Base-by-base conservation (phyloP, 805 yeast species). In the Ogataea pini region DNA sequence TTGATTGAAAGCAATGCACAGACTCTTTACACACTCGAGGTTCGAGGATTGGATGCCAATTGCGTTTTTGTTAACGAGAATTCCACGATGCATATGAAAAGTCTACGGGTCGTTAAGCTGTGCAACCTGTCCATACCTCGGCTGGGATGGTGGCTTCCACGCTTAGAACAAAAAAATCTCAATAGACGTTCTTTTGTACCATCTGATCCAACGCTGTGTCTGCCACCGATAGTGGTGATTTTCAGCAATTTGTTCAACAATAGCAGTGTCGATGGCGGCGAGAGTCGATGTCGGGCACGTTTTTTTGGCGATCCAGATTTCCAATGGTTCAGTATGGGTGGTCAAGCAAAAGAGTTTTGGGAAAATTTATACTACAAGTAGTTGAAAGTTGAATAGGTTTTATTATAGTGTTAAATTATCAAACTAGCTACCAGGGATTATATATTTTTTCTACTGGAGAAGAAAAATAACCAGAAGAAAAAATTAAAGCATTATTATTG, bases 231-330 rank as follows among this genome's bases (percentile, higher is more conserved):
- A 9, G 54, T 54, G 18, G 61, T 61, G 2, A 43, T 52, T 19
- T 60, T 72, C 44, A 62, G 75, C 39, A 64, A 64, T 4, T 49
- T 64, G 42, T 71, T 74, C 38, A 71, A 71, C 27, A 62, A 54
- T 43, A 53, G 51, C n/a, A 42, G 13, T 25, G 46, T 18, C 40
- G 53, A 37, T 27, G 36, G 36, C 29, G 36, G 36, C 12, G 28
- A 42, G 17, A 34, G 34, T 18, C 46, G 46, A 13, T 59, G 60
- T 32, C 49, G 53, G 25, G 54, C 52, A 19, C 40, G 56, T 25
- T 62, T 52, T 41, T 54, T 55, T 42, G 63, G 62, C 24, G 61
- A 54, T 44, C 54, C 49, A 2, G 50, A 29, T 13, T 18, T 33
- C 24, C 52, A 45, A 18, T 56, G 60, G 60, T 48, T 52, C 42